Conservation (phyloP, 805 yeast genomes). For the Candida nanaspora region DNA sequence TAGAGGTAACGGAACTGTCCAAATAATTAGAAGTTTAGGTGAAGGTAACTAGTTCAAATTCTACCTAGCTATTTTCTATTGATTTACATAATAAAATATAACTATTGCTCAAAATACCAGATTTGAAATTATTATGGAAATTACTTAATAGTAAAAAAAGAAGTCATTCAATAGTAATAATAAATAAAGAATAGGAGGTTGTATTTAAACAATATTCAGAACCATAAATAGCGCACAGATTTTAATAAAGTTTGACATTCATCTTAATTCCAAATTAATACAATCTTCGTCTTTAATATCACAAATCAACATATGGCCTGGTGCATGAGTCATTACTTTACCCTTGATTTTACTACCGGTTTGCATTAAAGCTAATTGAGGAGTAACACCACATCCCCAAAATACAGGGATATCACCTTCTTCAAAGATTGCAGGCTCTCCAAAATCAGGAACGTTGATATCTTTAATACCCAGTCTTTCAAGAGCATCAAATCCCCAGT, state of each 20-base stretch:
- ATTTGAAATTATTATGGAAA: too few species aligned
- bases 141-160: too few species aligned
- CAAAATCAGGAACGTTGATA: slow-evolving; percentile 28
- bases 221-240: too few species aligned
- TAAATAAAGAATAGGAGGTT: too few species aligned
- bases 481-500: slow-evolving; percentile 33
- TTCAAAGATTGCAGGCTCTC: slow-evolving; percentile 23
- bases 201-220: too few species aligned
- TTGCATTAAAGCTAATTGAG: slow-evolving; percentile 27
- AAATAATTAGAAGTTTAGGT: slow-evolving; percentile 6
- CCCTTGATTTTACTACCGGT: slow-evolving; percentile 23
- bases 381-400: slow-evolving; percentile 40
- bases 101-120: too few species aligned
- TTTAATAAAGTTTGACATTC: not conserved
- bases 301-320: slow-evolving; percentile 30
- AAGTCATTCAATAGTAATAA: too few species aligned
- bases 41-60: slow-evolving; percentile 4
- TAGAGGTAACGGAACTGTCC: slow-evolving; percentile 10
- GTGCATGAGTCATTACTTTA: slow-evolving; percentile 26
- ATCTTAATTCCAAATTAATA: not conserved
- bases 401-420: slow-evolving; percentile 34
- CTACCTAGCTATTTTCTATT: not conserved
- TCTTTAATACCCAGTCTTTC: slow-evolving; percentile 28
- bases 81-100: too few species aligned
- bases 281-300: slow-evolving; percentile 23